Evolutionary conservation across 1,139 yeast genomes (phyloP).

Genomic region (Geotrichum citri-aurantii): DNA sequence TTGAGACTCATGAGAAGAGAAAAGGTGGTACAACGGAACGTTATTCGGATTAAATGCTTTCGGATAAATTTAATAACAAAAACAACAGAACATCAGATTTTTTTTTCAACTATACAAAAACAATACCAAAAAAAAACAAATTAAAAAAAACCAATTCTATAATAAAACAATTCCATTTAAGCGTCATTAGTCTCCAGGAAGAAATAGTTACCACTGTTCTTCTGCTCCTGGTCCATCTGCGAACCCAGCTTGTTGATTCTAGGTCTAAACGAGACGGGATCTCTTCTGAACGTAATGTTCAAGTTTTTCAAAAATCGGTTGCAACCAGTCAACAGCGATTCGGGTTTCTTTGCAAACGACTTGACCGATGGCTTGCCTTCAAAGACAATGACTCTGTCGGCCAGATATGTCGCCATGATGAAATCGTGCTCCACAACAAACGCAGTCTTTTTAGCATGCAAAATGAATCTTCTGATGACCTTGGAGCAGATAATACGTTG

Average conservation of each 20-base stretch:
- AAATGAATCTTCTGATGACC: constrained; percentile 92
- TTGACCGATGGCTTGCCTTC: constrained; percentile 89
- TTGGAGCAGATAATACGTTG: constrained; percentile 99
- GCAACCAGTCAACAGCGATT: constrained; percentile 92
- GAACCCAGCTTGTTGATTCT: constrained; percentile 96
- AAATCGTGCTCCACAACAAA: constrained; percentile 99
- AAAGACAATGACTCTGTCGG: constrained; percentile 96
- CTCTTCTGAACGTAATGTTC: constrained; percentile 98
- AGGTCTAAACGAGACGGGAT: constrained; percentile 95
- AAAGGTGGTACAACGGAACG: not conserved
- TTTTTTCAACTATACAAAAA: not conserved
- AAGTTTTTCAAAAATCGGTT: constrained; percentile 93
- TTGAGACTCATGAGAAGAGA: not conserved
- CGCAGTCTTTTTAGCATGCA: constrained; percentile 96
- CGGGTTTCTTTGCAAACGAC: constrained; percentile 81
- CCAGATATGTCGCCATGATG: constrained; percentile 98
- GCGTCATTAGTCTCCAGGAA: constrained; percentile 66
- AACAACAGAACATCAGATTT: not conserved
- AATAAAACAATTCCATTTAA: constrained; percentile 14
- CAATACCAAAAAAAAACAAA: not conserved
- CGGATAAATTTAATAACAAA: not conserved
- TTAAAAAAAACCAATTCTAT: not conserved
- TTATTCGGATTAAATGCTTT: not conserved
- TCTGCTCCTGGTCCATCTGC: constrained; percentile 98
- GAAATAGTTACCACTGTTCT: constrained; percentile 84